These are phyloP conservation scores for Penicillium paradoxum DNA, from an alignment of 495 filamentous ascomycete species.

Conservation along the genomic window DNA sequence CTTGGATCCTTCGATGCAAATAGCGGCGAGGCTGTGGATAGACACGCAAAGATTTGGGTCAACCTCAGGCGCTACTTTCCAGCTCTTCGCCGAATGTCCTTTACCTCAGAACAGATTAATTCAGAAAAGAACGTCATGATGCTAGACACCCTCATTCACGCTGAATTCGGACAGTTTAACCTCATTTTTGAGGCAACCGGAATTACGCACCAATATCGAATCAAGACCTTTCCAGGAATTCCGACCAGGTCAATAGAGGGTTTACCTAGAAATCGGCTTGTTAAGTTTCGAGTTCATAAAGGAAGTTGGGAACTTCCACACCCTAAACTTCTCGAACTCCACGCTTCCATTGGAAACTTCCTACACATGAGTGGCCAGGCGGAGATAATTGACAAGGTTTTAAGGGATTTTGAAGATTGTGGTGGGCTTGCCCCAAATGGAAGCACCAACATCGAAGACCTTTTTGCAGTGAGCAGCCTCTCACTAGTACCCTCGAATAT, in stretches of 20 bases:
- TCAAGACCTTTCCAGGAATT: conserved; percentile 14
- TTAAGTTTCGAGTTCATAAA: conserved; percentile 10
- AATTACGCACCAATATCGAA: conserved; percentile 10
- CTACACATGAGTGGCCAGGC: conserved; percentile 14
- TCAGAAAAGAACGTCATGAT: conserved; percentile 12
- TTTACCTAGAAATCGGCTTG: conserved; percentile 12
- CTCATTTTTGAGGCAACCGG: conserved; percentile 12
- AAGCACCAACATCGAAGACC: conserved; percentile 15
- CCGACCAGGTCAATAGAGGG: conserved; percentile 1
- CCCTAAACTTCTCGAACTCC: conserved; percentile 13
- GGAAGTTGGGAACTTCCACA: conserved; percentile 16
- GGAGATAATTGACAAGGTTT: conserved; percentile 10
- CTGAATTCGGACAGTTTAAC: conserved; percentile 12
- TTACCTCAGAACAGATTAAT: conserved; percentile 10
- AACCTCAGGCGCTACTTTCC: conserved; percentile 13
- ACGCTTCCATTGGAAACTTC: conserved; percentile 15
- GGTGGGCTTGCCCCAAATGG: conserved; percentile 8
- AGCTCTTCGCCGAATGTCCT: conserved; percentile 4
- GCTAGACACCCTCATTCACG: conserved; percentile 6
- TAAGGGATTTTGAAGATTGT: conserved; percentile 13
- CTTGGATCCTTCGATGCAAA: conserved; percentile 7
- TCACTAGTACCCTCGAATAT: too few species aligned
- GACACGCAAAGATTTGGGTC: conserved; percentile 11
- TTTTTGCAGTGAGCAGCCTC: conserved; percentile 16
- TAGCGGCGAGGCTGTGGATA: conserved; percentile 3